A percentile compares a stretch with the other conserved stretches of the same genome.
Conservation (phyloP, 1,284 basidiomycete species). For the Pseudozyma hubeiensis region DNA sequence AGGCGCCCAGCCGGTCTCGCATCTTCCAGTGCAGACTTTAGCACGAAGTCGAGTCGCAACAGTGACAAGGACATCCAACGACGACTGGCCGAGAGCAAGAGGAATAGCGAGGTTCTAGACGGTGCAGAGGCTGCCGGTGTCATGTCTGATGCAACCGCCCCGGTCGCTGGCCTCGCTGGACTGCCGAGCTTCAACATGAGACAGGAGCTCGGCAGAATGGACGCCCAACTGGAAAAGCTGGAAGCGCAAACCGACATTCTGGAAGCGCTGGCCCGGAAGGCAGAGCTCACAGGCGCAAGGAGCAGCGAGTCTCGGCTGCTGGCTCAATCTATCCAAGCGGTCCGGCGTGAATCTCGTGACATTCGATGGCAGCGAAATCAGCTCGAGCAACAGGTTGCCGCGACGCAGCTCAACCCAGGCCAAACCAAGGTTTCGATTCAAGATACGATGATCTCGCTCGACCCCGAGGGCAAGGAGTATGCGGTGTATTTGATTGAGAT, state of each 20-base stretch:
- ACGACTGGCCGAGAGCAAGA: slow-evolving; percentile 16
- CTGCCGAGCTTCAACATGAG: slow-evolving; percentile 28
- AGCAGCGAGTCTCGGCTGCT: slow-evolving; percentile 85
- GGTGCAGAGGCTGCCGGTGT: background rate
- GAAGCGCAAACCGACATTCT: slow-evolving; percentile 84
- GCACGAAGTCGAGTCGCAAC: slow-evolving; percentile 12
- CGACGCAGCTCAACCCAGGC: slow-evolving; percentile 88
- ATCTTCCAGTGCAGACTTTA: slow-evolving; percentile 13
- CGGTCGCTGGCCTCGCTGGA: slow-evolving; percentile 9
- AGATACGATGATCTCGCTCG: slow-evolving; percentile 43
- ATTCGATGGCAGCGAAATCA: slow-evolving; percentile 77
- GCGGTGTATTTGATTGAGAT: slow-evolving; percentile 93
- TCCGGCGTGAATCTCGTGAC: slow-evolving; percentile 84
- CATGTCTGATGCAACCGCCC: background rate
- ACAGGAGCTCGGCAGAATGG: slow-evolving; percentile 50
- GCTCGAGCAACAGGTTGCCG: slow-evolving; percentile 83
- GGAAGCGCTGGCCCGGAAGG: slow-evolving; percentile 87
- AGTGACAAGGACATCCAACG: slow-evolving; percentile 20
- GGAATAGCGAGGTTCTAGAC: slow-evolving; percentile 4
- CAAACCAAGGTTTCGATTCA: slow-evolving; percentile 71
- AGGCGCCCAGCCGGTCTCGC: slow-evolving; percentile 11
- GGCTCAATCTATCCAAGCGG: slow-evolving; percentile 80
- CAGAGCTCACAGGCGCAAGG: slow-evolving; percentile 87
- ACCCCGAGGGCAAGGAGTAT: slow-evolving; percentile 84
- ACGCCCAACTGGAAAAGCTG: slow-evolving; percentile 80